phyloP scores from a whole-genome alignment of 768 basidiomycete genomes.

The Pleurotus sapidus region DNA sequence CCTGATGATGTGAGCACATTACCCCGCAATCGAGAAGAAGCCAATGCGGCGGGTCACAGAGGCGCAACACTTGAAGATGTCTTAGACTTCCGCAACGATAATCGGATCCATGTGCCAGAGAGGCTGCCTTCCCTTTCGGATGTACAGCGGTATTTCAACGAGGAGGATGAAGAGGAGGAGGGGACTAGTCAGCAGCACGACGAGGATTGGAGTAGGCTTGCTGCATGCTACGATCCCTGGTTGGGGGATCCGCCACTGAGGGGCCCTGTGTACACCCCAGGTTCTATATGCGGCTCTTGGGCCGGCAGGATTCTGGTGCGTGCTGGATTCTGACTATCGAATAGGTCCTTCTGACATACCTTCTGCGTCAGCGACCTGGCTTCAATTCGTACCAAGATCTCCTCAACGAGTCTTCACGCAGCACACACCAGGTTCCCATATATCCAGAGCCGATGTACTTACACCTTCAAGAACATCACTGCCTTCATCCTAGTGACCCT shows the following conservation, averaged over 20 bases:
- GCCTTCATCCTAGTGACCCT: conserved; percentile 33
- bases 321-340: background rate
- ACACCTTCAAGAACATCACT: conserved; percentile 44
- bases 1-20: conserved; percentile 18
- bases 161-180: conserved; percentile 15
- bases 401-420: conserved; percentile 18
- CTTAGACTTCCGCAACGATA: conserved; percentile 31
- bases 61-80: conserved; percentile 40
- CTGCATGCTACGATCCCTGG: conserved; percentile 37
- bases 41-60: conserved; percentile 20
- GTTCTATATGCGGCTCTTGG: conserved; percentile 44
- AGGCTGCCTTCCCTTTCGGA: conserved; percentile 11
- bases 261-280: conserved; percentile 39
- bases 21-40: conserved; percentile 33
- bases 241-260: conserved; percentile 31
- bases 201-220: conserved; percentile 46
- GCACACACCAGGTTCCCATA: conserved; percentile 22
- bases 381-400: conserved; percentile 16
- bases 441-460: conserved; percentile 36
- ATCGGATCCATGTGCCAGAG: conserved; percentile 29
- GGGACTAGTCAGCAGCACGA: conserved; percentile 30
- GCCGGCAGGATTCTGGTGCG: conserved; percentile 44
- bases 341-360: conserved; percentile 1
- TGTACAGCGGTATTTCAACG: background rate
- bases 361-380: conserved; percentile 16